phyloP scores from a whole-genome alignment of 345 rosid genomes.

The Euphorbia lathyris region DNA sequence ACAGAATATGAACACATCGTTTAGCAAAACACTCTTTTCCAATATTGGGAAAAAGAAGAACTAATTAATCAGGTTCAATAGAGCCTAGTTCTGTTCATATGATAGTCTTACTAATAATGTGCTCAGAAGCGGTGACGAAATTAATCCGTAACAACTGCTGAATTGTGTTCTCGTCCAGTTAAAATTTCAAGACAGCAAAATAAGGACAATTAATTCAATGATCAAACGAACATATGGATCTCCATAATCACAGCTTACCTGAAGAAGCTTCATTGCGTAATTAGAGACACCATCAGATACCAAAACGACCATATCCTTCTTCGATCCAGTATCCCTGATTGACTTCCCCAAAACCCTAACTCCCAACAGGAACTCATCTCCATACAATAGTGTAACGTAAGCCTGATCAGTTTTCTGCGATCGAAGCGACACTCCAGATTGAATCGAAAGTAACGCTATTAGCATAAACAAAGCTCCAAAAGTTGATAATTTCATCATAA shows the following conservation, averaged over 20 bases:
- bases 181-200: background rate
- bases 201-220: background rate
- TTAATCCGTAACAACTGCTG: background rate
- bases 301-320: constrained; percentile 76
- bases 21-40: background rate
- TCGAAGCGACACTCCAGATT: constrained; percentile 33
- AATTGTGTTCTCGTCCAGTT: background rate
- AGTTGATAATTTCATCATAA: constrained; percentile 12
- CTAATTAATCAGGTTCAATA: background rate
- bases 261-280: constrained; percentile 61
- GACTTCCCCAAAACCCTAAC: constrained; percentile 95
- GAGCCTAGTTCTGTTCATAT: too few relatives aligned
- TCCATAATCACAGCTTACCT: constrained; percentile 25
- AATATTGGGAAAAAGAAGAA: background rate
- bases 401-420: constrained; percentile 50
- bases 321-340: constrained; percentile 74
- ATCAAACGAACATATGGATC: background rate
- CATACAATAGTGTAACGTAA: constrained; percentile 80
- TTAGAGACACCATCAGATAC: constrained; percentile 92
- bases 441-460: constrained; percentile 30
- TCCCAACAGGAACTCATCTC: constrained; percentile 91
- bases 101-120: too few relatives aligned
- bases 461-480: constrained; percentile 15
- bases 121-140: background rate
- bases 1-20: background rate